Base-by-base conservation (phyloP, 805 yeast species). In the Lipomyces spencermartinsiae region DNA sequence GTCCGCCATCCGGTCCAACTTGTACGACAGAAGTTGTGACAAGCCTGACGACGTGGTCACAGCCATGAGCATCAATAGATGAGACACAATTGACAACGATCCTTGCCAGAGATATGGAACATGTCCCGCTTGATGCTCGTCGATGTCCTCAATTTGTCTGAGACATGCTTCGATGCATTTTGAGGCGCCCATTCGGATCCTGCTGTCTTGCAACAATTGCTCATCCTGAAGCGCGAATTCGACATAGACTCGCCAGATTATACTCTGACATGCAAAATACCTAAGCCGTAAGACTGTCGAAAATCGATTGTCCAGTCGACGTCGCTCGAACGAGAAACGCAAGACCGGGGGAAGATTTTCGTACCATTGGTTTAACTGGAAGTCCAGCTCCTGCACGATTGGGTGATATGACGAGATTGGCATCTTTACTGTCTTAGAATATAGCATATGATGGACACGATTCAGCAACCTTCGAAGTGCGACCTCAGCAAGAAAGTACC, bases 341-440 rank as follows among this genome's bases (percentile, higher is more conserved):
- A 67, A 34, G 10, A 25, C 22, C 2, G 56, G 19, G 16, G 70
- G 65, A 2, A 67, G 54, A n/a, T 55, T 59, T 33, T 67, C 63
- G 61, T 67, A 64, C 70, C 70, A 64, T 49, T 67, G 70, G 8
- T 56, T 64, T 8, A 67, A 61, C 56, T 67, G 70, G 56, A 67
- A 67, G 55, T 67, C 68, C 9, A 67, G 60, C 39, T 67, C 68
- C 43, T 67, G 57, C 14, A 67, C 70, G 33, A 67, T 64, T 14
- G 70, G 68, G 25, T 67, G 67, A 25, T 19, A 59, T 16, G 68
- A 29, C 10, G 70, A 64, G 9, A 67, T 59, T 8, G 68, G 60
- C 68, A 62, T 64, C 43, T 61, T 60, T 9, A 22, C 39, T 14
- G 64, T 43, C n/a, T 56, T 60, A 7, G 64, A 60, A 54, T 58